These are phyloP conservation scores for Taxawa tesnikishii DNA, from an alignment of 2,329 filamentous ascomycete species.

Conservation along the genomic window DNA sequence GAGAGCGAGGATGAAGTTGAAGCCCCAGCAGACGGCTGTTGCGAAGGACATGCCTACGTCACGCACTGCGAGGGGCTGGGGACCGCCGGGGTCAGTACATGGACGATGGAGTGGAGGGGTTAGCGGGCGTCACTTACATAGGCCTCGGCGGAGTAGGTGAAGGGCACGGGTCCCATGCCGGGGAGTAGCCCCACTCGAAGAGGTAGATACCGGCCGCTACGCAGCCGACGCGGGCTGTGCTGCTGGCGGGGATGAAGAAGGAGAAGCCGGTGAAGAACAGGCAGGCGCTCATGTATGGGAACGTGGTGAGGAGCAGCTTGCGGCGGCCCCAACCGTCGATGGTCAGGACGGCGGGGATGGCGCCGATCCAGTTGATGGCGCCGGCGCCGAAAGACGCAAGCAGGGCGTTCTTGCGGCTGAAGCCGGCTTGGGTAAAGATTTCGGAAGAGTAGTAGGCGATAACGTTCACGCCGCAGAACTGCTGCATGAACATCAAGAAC, in stretches of 20 bases:
- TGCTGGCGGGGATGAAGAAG: conserved; percentile 5
- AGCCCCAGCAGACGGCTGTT: conserved; percentile 40
- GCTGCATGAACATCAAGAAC: conserved; percentile 8
- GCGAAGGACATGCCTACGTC: conserved; percentile 30
- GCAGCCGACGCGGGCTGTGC: conserved; percentile 13
- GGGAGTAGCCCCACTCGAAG: conserved; percentile 41
- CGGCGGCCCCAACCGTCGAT: conserved; percentile 33
- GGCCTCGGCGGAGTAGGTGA: conserved; percentile 31
- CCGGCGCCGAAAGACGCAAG: conserved; percentile 19
- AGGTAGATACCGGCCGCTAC: conserved; percentile 25
- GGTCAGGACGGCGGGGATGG: conserved; percentile 27
- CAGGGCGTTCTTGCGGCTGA: conserved; percentile 13
- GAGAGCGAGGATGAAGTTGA: conserved; percentile 29
- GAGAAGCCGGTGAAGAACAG: conserved; percentile 29
- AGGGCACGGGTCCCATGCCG: conserved; percentile 29
- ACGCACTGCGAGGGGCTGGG: conserved; percentile 32
- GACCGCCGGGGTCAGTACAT: no score
- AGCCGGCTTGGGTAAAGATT: conserved; percentile 17
- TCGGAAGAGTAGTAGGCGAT: conserved; percentile 19
- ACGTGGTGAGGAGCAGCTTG: conserved; percentile 30
- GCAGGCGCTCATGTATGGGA: conserved; percentile 32
- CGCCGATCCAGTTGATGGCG: conserved; percentile 22
- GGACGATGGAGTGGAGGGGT: no score
- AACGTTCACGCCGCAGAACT: conserved; percentile 13
- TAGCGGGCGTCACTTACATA: conserved; percentile 1